Base-by-base conservation (phyloP, 2,329 filamentous ascomycete species). In the Aureobasidium subglaciale region DNA sequence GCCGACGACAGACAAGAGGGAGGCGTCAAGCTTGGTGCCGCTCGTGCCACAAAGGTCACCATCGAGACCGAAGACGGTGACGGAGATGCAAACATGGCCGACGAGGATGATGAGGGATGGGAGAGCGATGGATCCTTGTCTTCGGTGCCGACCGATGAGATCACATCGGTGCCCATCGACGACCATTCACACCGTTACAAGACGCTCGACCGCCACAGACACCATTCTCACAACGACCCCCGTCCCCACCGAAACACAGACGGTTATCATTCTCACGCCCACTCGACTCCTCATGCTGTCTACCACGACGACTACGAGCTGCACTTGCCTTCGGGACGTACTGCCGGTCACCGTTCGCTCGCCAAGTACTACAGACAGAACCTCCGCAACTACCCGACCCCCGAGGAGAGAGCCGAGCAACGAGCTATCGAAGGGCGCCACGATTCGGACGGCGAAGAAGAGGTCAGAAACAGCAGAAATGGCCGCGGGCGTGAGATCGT, bases 281-380 rank as follows among this genome's bases (percentile, higher is more conserved):
- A 95, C 72, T 62, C 67, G 32, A 86, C 88, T 62, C 81, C 81
- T 54, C 81, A 86, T 59, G 85, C 89, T 34, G 88, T 89, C 20
- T 96, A 95, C 70, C 85, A 95, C 66, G 89, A 95, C 63, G 93
- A 99, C 41, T 91, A 89, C 65, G 93, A 97, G 71, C 80, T 99
- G 53, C 90, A 99, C 67, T 82, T 99, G 11, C 93, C 93, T 1
- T 90, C 87, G 4, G 93, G 93, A 53, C 86, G 88, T 59, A 87
- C 88, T 7, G 90, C 95, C 34, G 93, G 93, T 35, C 93, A 99
- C 70, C 84, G 93, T 45, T 93, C 89, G 7, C 74, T 96, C 54
- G 86, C 88, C 67, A 85, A 82, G 63, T 97, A 97, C 73, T 99
- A 85, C 75, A 85, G 89, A 58, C 93, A 99, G 74, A 97, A 97